Conservation (phyloP, 148 eudicot species). For the Vaccinium macrocarpon region DNA sequence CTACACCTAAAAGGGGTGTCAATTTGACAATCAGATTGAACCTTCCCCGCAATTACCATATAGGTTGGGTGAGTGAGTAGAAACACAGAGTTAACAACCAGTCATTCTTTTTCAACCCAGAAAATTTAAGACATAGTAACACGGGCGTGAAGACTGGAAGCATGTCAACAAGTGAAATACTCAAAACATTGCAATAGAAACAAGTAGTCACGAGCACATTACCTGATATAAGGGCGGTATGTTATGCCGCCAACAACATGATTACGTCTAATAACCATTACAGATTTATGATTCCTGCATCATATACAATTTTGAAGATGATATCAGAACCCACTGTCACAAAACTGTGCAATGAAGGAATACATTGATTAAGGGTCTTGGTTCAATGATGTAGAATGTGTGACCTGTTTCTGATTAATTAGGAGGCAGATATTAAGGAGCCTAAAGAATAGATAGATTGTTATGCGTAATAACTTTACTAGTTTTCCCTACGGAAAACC, state of each 20-base stretch:
- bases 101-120: background rate
- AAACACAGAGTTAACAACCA: background rate
- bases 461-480: background rate
- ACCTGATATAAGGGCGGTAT: constrained; percentile 91
- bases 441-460: background rate
- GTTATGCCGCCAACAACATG: constrained; percentile 95
- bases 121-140: background rate
- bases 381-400: background rate
- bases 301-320: background rate
- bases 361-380: background rate
- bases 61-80: background rate
- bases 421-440: background rate
- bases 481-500: background rate
- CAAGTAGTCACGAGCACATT: background rate
- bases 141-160: too few species aligned
- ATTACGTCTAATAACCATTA: constrained; percentile 73
- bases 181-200: background rate
- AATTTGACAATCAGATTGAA: too few species aligned
- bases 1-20: too few species aligned
- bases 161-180: too few species aligned
- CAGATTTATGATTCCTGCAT: constrained; percentile 90
- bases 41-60: background rate
- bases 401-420: background rate
- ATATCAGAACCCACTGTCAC: background rate
- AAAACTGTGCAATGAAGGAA: background rate